Evolutionary conservation across 1,284 basidiomycete genomes (phyloP), one percentile per base, ranked within the genome.

Genomic region (Cryptococcus maquisensis): DNA sequence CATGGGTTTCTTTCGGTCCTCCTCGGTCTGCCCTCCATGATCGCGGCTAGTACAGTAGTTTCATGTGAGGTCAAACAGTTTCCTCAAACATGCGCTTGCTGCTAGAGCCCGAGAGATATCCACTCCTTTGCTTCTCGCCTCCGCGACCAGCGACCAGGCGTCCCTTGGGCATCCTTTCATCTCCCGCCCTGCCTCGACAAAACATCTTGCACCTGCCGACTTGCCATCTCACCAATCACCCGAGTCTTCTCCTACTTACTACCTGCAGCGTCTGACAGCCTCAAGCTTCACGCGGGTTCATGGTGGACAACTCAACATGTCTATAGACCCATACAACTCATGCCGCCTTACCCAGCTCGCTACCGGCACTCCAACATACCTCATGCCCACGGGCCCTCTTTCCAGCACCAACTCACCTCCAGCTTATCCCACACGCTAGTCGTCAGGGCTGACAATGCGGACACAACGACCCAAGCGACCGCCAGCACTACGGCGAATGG

Each of bases 401-500:
- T 42, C 40, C 10, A 42, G n/a, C 10, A 1, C 18, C 40, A 42
- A 10, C 5, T 18, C 5, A 6, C 6, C 20, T 4, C 40, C 40
- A 18, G 10, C 40, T 5, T 12, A 42, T 42, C 18, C 18, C 40
- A n/a, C n/a, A 12, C n/a, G 3, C 40, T 42, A 18, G 40, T 12
- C 12, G 40, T 9, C 40, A 42, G 40, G 18, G 40, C 40, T 4
- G 18, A 42, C 20, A 18, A 18, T 20, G 23, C 40, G 38, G 38
- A 16, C 18, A 42, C 40, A 18, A 20, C 44, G 28, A 6, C 24
- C 15, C n/a, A 40, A 40, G 23, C 15, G 9, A 21, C 42, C 42
- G 20, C 46, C 32, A 47, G 46, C 28, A 21, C 51, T 0, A 54
- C 40, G 7, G 40, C 36, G n/a, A 44, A 37, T 21, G 61, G 55